A percentile compares a stretch with the other conserved stretches of the same genome.
phyloP scores from a whole-genome alignment of 192 early-diverging fungal genomes.

The Coemansia sp. region DNA sequence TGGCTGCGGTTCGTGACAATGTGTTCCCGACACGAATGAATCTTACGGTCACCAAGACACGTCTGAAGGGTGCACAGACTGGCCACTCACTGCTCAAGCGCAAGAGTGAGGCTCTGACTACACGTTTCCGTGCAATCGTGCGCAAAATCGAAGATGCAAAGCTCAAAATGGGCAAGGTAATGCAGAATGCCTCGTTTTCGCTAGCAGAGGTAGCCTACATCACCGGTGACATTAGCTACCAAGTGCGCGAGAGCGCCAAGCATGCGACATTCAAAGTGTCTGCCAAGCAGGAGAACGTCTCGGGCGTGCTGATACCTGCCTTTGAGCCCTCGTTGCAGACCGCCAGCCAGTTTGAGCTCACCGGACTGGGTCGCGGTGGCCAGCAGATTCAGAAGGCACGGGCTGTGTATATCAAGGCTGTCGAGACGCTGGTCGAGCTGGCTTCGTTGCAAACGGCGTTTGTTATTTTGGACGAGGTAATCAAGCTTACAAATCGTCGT shows the following conservation, averaged over 20 bases:
- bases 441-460: constrained; percentile 99
- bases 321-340: constrained; percentile 74
- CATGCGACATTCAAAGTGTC: constrained; percentile 86
- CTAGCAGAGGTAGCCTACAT: constrained; percentile 96
- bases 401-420: constrained; percentile 91
- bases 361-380: constrained; percentile 97
- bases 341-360: constrained; percentile 95
- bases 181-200: constrained; percentile 98
- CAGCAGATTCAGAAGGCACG: constrained; percentile 95
- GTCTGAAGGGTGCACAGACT: constrained; percentile 96
- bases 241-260: constrained; percentile 93
- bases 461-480: constrained; percentile 98
- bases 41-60: constrained; percentile 89
- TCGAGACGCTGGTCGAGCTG: constrained; percentile 93
- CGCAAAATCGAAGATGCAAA: constrained; percentile 99
- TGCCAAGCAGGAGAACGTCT: constrained; percentile 96
- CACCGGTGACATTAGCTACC: constrained; percentile 97
- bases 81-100: constrained; percentile 97
- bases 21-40: constrained; percentile 99
- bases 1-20: constrained; percentile 74
- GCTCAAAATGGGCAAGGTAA: constrained; percentile 96
- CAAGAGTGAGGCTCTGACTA: constrained; percentile 95
- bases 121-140: constrained; percentile 90
- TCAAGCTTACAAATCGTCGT: constrained; percentile 97
- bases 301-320: constrained; percentile 90